phyloP scores from a whole-genome alignment of 2,329 filamentous ascomycete genomes.

The Cytospora paraplurivora region DNA sequence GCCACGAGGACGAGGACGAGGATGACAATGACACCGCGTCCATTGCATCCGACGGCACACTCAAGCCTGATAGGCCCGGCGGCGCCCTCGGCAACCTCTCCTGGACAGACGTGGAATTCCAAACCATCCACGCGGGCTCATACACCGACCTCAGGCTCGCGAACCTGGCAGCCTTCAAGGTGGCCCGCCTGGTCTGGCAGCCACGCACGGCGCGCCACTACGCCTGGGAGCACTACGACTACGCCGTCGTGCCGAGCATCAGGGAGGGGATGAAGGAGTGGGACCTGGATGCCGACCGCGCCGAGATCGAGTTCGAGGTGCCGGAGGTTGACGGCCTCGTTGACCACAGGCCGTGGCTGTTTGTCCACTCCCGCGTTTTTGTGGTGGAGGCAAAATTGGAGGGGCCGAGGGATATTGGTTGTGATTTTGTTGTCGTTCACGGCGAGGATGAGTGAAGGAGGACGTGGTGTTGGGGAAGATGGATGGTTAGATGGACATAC shows the following conservation, averaged over 20 bases:
- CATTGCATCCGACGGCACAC: background rate
- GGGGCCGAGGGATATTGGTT: slow-evolving; percentile 18
- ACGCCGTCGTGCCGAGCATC: slow-evolving; percentile 7
- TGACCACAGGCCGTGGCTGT: slow-evolving; percentile 15
- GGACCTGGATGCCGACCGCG: slow-evolving; percentile 9
- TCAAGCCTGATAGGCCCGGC: slow-evolving; percentile 1
- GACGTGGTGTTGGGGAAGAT: background rate
- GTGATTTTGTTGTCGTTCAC: background rate
- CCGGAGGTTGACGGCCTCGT: slow-evolving; percentile 4
- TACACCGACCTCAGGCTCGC: slow-evolving; percentile 19
- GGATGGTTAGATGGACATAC: background rate
- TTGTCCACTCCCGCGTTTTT: slow-evolving; percentile 4
- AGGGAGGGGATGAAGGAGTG: background rate
- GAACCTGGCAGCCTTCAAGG: slow-evolving; percentile 15
- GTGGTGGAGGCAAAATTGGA: slow-evolving; percentile 13
- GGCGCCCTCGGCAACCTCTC: slow-evolving; percentile 5
- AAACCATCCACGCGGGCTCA: background rate
- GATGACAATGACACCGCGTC: slow-evolving; percentile 8
- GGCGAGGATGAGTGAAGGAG: slow-evolving; percentile 13
- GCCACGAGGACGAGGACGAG: background rate
- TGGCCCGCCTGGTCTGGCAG: slow-evolving; percentile 13
- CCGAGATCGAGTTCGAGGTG: slow-evolving; percentile 2
- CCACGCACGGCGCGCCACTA: slow-evolving; percentile 2
- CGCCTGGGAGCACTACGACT: slow-evolving; percentile 2
- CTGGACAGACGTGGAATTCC: slow-evolving; percentile 7